phyloP scores from a whole-genome alignment of 495 filamentous ascomycete genomes.

The Aspergillus saccharolyticus region DNA sequence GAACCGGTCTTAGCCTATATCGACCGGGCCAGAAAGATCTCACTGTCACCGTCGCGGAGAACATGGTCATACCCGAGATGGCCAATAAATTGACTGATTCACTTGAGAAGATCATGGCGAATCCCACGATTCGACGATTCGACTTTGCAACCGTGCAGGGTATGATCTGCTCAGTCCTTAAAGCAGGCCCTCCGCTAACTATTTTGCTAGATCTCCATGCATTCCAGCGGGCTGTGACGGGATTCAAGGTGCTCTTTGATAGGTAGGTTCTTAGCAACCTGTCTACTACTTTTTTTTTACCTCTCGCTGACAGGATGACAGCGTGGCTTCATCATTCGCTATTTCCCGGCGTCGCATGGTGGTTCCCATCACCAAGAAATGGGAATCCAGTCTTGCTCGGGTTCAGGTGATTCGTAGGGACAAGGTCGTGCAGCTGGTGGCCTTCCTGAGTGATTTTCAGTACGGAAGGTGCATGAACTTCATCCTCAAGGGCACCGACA shows the following conservation, averaged over 20 bases:
- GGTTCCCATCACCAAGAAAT: conserved; percentile 86
- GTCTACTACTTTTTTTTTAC: neutral
- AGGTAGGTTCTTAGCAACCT: conserved; percentile 30
- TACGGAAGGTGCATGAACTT: conserved; percentile 87
- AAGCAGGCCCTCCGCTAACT: conserved; percentile 33
- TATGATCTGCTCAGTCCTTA: conserved; percentile 12
- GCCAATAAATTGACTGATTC: conserved; percentile 50
- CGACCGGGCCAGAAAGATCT: conserved; percentile 62
- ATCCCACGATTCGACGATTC: conserved; percentile 38
- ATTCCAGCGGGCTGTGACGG: conserved; percentile 73
- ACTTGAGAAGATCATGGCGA: conserved; percentile 38
- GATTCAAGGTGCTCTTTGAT: conserved; percentile 71
- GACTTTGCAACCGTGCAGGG: conserved; percentile 39
- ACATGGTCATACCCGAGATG: conserved; percentile 52
- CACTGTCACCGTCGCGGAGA: conserved; percentile 63
- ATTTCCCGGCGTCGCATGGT: conserved; percentile 83
- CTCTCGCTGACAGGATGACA: neutral
- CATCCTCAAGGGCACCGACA: conserved; percentile 71
- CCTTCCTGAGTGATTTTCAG: conserved; percentile 73
- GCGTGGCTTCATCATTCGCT: conserved; percentile 59
- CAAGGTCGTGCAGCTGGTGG: conserved; percentile 66
- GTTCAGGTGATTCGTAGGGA: conserved; percentile 74
- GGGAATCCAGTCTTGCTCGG: conserved; percentile 69
- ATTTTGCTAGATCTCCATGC: conserved; percentile 56
- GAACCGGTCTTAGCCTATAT: conserved; percentile 57